Evolutionary conservation across 1,284 basidiomycete species (phyloP), one percentile per base, ranked within the genome.

Genomic region (Meira nashicola): DNA sequence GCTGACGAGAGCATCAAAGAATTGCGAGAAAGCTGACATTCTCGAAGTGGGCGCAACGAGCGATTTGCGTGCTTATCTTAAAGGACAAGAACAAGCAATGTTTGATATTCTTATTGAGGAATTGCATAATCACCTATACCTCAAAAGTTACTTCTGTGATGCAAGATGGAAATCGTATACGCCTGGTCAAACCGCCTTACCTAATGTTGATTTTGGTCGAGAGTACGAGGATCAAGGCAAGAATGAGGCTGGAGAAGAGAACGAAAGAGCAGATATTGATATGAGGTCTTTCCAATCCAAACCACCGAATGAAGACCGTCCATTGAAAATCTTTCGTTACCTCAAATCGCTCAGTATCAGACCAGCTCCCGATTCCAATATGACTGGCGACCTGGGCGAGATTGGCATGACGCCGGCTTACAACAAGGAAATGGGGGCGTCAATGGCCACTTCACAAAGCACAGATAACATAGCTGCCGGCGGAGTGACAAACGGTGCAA

Each of bases 131-230:
- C 95, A 98, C 79, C 81, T 99, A n/a, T 99, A 97, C 79, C 84
- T 99, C 60, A 97, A 95, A 77, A 91, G 89, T 7, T 93, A 92
- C 78, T 96, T 92, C 86, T 94, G 89, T 76, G 94, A 98, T 67
- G 85, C 86, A 9, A 85, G 94, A 48, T 99, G 95, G 95, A 83
- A 85, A 25, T 80, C 88, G 0, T 97, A 96, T 78, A 81, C 83
- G 9, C 86, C 88, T 0, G 89, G 89, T 51, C 93, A 96, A 78
- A 92, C 69, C 19, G 48, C 63, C 11, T 51, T 77, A 43, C 74
- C 75, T 1, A 60, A 66, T 17, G 64, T 70, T 43, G 60, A 67
- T 25, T 74, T 71, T 37, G 75, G 75, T 4, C 37, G 39, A 3
- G 66, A 62, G 33, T 74, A 75, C 39, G 14, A 50, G 8, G 58